These are phyloP conservation scores for Fraxinus excelsior DNA, from an alignment of 257 asterid species.

Conservation along the genomic window DNA sequence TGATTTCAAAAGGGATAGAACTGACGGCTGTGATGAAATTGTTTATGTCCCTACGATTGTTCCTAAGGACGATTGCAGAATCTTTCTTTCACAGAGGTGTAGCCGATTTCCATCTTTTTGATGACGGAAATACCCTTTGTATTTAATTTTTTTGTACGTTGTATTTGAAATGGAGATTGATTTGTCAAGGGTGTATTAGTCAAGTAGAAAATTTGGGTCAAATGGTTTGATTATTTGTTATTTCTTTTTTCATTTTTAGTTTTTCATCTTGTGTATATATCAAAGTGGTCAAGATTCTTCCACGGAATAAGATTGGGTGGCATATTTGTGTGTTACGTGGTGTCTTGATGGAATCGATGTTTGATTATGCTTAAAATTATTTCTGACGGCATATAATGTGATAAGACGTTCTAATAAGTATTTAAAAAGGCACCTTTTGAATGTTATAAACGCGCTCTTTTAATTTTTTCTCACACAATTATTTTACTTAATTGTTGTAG, in stretches of 20 bases:
- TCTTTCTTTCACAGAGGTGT: constrained; percentile 57
- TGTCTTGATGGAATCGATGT: not conserved
- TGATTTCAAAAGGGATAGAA: constrained; percentile 65
- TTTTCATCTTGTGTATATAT: not conserved
- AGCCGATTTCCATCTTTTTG: constrained; percentile 40
- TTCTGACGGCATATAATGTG: too few relatives aligned
- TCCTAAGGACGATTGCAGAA: constrained; percentile 87
- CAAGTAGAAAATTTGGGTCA: constrained; percentile 5
- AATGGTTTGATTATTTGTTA: not conserved
- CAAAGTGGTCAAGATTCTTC: not conserved
- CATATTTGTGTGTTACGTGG: not conserved
- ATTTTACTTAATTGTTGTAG: too few relatives aligned
- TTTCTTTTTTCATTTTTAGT: not conserved
- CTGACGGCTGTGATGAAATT: constrained; percentile 89
- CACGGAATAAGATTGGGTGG: not conserved
- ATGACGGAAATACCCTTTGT: constrained; percentile 33
- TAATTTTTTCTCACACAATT: too few relatives aligned
- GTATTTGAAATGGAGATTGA: not conserved
- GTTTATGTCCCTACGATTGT: constrained; percentile 80
- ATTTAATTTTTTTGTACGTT: constrained; percentile 14
- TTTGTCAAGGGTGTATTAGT: constrained; percentile 14
- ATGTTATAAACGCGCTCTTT: too few relatives aligned
- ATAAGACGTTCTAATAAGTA: too few relatives aligned
- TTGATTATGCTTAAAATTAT: too few relatives aligned
- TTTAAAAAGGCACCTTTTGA: too few relatives aligned